Evolutionary conservation across 306 rosid species (phyloP), one percentile per base, ranked within the genome.

Genomic region (Ziziphus jujuba): DNA sequence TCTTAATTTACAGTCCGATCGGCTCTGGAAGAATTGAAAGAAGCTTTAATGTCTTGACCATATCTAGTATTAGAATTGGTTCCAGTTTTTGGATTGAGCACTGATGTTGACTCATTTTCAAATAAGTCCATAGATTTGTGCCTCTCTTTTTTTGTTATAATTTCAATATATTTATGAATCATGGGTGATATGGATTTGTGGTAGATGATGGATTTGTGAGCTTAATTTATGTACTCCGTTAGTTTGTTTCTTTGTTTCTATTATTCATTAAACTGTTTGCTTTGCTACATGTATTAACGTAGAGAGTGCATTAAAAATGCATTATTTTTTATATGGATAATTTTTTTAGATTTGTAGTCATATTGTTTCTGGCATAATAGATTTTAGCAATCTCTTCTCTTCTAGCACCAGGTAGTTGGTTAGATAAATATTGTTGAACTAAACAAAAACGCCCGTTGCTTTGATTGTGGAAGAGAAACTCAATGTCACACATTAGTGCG

Each of bases 391-490:
- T n/a, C n/a, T n/a, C n/a, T n/a, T n/a, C 45, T 58, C 47, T 52
- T 31, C 25, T 5, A 20, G 60, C 8, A 11, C 36, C 19, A n/a
- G n/a, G n/a, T n/a, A 19, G 14, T 40, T 58, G 7, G 15, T 47
- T 48, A 15, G 19, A 45, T 19, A 25, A 54, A 47, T 59, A 5
- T 61, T 62, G 7, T 66, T 52, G 2, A 50, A 69, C 58, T 56
- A 54, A 67, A 22, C 28, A 56, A 54, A 61, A 10, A 52, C 17
- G 71, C 99, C 99, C 2, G 66, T 88, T 77, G 88, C 99, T 75
- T 78, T 93, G 84, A 84, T 82, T 43, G 96, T 82, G 9, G 99
- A 93, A 80, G 99, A 93, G 95, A 90, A 90, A 76, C 84, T 93
- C 67, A 93, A 84, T 19, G 92, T 93, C 49, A 71, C 87, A 19